Base-by-base conservation (phyloP, 2,329 filamentous ascomycete species). In the Bipolaris gigantea region DNA sequence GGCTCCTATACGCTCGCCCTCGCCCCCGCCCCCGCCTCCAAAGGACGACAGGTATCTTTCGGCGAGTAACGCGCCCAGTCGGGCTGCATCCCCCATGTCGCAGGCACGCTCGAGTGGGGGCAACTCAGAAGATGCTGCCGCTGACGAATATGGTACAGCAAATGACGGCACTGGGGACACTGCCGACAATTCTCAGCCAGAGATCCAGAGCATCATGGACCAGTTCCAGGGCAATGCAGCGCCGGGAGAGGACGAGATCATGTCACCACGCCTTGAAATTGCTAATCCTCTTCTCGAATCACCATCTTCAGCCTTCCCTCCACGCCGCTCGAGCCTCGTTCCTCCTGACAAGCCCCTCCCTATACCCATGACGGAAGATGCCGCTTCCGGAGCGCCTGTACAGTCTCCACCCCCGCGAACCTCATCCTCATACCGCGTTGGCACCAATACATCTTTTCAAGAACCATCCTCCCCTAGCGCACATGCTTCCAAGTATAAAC, bases 151-250 rank as follows among this genome's bases (percentile, higher is more conserved):
- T 56, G 83, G 84, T 19, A 86, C 92, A 46, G 73, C 71, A 18
- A 67, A 73, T 11, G 65, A 74, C 38, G 72, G 69, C 5, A 59
- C 57, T 1, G 67, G 68, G 1, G 75, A 77, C 39, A 60, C 62
- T 4, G 71, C 69, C 43, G 83, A 84, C 46, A 85, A 85, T 47
- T 90, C 89, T 1, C 85, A 85, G 55, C 87, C 88, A 5, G 94
- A 99, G 77, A 97, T 99, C 56, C 90, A 97, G 75, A 96, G 84
- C 71, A 97, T 99, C 72, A 97, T 99, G 90, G 90, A 91, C 59
- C 94, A 97, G 75, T 97, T 97, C 65, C 87, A 89, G 63, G 86
- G 85, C 46, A 85, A 85, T 25, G 85, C 86, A 47, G 89, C 87
- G 0, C 88, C 86, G 1, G 87, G 82, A 5, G 85, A 84, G 57